Evolutionary conservation across 176 grass and related monocot species (phyloP).

Genomic region (Oryza glaberrima): DNA sequence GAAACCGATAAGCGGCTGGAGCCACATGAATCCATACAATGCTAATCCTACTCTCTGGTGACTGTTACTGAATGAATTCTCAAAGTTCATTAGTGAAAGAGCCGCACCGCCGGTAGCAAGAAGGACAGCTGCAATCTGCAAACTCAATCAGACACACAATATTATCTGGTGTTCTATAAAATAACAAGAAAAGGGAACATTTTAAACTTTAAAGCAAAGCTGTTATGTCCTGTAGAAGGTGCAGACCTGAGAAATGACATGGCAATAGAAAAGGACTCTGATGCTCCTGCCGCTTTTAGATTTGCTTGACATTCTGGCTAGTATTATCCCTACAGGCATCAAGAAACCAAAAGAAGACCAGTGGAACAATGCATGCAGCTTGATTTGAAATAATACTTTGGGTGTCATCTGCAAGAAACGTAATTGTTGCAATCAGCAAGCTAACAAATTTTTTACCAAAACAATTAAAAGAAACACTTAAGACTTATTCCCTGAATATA

Average conservation of each 20-base stretch:
- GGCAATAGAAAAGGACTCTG: conserved; percentile 75
- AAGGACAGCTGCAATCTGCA: conserved; percentile 73
- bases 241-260: conserved; percentile 79
- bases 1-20: conserved; percentile 88
- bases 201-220: neutral
- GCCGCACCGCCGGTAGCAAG: conserved; percentile 75
- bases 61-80: conserved; percentile 91
- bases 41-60: conserved; percentile 87
- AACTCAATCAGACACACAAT: neutral
- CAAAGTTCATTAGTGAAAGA: conserved; percentile 79
- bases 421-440: neutral
- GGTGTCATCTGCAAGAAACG: conserved; percentile 56
- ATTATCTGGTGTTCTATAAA: conserved; percentile 14
- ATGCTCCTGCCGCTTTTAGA: conserved; percentile 44
- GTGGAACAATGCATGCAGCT: conserved; percentile 85
- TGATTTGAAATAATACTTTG: conserved; percentile 72
- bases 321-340: conserved; percentile 90
- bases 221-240: neutral
- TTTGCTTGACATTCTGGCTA: conserved; percentile 72
- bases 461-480: conserved; percentile 6
- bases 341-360: conserved; percentile 88
- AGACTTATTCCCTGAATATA: neutral
- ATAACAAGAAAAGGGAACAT: neutral
- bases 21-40: conserved; percentile 78
- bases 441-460: neutral